These are phyloP conservation scores for Malania oleifera DNA, from an alignment of 164 flowering plant genomes.

Conservation along the genomic window DNA sequence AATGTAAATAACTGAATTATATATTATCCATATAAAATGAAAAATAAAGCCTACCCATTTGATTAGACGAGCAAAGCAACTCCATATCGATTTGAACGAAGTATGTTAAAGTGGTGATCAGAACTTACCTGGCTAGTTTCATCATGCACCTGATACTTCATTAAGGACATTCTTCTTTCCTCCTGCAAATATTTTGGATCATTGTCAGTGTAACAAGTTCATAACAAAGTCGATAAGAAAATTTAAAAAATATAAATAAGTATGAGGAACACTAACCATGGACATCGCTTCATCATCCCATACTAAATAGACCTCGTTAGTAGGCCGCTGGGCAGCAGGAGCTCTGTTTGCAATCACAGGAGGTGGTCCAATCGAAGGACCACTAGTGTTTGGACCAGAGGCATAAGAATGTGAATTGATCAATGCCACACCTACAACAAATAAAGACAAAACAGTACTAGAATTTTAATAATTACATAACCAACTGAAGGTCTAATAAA, in stretches of 20 bases:
- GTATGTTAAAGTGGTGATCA: conserved; percentile 27
- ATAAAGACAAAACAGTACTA: not conserved
- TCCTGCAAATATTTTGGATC: conserved; percentile 46
- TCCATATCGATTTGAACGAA: conserved; percentile 28
- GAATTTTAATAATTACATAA: not conserved
- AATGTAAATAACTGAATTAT: conserved; percentile 36
- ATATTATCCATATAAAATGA: conserved; percentile 30
- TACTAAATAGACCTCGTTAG: conserved; percentile 88
- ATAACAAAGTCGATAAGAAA: not conserved
- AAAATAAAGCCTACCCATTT: conserved; percentile 42
- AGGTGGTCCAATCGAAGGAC: conserved; percentile 95
- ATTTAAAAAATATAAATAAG: not conserved
- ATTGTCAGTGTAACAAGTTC: not conserved
- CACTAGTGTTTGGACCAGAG: conserved; percentile 95
- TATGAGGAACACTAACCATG: conserved; percentile 58
- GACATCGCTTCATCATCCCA: conserved; percentile 99
- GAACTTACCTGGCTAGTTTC: conserved; percentile 99
- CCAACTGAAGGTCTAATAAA: no score
- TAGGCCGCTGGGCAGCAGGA: conserved; percentile 57
- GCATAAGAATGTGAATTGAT: conserved; percentile 80
- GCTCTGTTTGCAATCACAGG: conserved; percentile 91
- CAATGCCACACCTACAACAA: conserved; percentile 33
- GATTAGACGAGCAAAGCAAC: conserved; percentile 38
- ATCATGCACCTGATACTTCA: conserved; percentile 99
- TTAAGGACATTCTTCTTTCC: conserved; percentile 91